These are phyloP conservation scores for Colletotrichum sp. DNA, from an alignment of 2,329 filamentous ascomycete species.

Conservation along the genomic window DNA sequence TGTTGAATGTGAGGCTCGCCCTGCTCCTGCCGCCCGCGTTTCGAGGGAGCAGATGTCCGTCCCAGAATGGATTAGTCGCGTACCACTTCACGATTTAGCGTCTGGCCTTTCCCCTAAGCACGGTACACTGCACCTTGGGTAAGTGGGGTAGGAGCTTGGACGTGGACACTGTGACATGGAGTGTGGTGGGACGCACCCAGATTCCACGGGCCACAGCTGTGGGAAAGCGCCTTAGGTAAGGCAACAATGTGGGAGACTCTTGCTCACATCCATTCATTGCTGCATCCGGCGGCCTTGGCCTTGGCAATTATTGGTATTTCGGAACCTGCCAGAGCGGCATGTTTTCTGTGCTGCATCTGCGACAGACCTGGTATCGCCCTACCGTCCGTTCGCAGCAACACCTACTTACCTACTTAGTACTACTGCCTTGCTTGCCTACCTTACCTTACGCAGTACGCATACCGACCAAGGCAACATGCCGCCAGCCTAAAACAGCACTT, in stretches of 20 bases:
- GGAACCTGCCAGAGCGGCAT: neutral
- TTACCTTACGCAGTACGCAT: neutral
- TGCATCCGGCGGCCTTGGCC: neutral
- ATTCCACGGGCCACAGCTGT: neutral
- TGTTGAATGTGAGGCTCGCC: neutral
- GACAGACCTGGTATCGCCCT: conserved; percentile 10
- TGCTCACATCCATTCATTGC: neutral
- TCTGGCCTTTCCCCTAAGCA: neutral
- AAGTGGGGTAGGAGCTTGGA: neutral
- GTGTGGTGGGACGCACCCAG: neutral
- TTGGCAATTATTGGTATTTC: neutral
- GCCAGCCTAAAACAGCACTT: neutral
- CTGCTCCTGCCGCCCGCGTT: neutral
- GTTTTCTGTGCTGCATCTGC: neutral
- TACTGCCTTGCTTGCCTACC: too few relatives aligned
- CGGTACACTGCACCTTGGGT: neutral
- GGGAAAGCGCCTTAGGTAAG: neutral
- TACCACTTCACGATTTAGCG: neutral
- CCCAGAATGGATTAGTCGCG: neutral
- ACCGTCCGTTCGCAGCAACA: conserved; percentile 9
- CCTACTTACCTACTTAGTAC: neutral
- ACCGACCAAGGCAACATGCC: neutral
- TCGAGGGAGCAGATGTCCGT: neutral
- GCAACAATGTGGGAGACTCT: neutral
- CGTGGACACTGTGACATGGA: neutral